A percentile compares a stretch with the other conserved stretches of the same genome.
Evolutionary conservation across 2,329 filamentous ascomycete genomes (phyloP).

Genomic region (Cytospora schulzeri): DNA sequence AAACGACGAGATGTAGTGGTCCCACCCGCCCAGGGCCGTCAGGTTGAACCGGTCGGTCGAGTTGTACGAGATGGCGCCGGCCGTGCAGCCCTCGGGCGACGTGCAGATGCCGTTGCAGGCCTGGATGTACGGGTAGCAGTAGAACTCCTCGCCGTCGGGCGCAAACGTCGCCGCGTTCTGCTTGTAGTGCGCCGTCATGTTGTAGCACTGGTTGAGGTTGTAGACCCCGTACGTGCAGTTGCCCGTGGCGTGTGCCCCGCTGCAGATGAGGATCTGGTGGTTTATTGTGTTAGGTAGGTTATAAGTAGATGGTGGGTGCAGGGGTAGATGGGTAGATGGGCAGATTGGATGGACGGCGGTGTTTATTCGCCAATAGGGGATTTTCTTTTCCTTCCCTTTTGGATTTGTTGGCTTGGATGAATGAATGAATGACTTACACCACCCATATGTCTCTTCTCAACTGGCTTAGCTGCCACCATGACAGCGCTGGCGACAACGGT

Average conservation of each 20-base stretch:
- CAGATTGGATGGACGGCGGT: no score
- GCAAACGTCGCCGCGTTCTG: slow-evolving; percentile 52
- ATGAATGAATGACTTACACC: slow-evolving; percentile 44
- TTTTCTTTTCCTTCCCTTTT: no score
- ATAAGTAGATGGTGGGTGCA: no score
- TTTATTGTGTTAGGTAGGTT: background rate
- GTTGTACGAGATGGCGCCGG: slow-evolving; percentile 49
- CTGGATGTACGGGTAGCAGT: slow-evolving; percentile 48
- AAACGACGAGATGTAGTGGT: slow-evolving; percentile 43
- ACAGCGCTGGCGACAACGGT: slow-evolving; percentile 21
- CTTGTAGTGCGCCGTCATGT: slow-evolving; percentile 45
- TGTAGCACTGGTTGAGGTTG: slow-evolving; percentile 47
- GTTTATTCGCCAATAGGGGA: no score
- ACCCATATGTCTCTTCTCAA: slow-evolving; percentile 47
- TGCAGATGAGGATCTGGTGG: slow-evolving; percentile 53
- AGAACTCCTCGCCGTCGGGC: slow-evolving; percentile 51
- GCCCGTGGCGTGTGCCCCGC: slow-evolving; percentile 52
- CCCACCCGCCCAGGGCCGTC: slow-evolving; percentile 46
- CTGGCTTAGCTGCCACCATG: slow-evolving; percentile 30
- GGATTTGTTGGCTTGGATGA: no score
- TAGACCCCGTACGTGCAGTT: slow-evolving; percentile 48
- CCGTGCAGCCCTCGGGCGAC: slow-evolving; percentile 55
- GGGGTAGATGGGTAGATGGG: no score
- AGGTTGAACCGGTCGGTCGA: slow-evolving; percentile 52
- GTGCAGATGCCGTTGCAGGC: slow-evolving; percentile 49